A percentile compares a stretch with the other conserved stretches of the same genome.
Conservation (phyloP, 371 early-diverging fungal genomes). For the Batrachochytrium dendrobatidis region DNA sequence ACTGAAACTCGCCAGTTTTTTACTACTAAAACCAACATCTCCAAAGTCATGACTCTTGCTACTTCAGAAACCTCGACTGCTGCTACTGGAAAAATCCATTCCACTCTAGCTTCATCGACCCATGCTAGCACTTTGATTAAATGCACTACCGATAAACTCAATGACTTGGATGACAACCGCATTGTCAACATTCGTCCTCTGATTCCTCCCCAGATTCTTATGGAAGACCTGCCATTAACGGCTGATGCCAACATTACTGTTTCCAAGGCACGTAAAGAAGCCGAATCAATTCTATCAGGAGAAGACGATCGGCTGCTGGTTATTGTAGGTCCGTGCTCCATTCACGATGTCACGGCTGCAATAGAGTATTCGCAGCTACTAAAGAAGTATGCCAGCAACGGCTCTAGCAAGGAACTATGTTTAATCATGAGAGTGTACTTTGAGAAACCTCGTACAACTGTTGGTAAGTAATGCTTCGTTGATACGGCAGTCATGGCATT, state of each 20-base stretch:
- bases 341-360: constrained; percentile 82
- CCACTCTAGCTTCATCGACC: too few species aligned
- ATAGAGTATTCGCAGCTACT: constrained; percentile 60
- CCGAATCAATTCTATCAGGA: constrained; percentile 59
- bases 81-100: too few species aligned
- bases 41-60: too few species aligned
- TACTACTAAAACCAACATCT: too few species aligned
- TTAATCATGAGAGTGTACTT: constrained; percentile 90
- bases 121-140: too few species aligned
- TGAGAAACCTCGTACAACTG: constrained; percentile 91
- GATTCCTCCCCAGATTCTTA: constrained; percentile 85
- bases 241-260: constrained; percentile 44
- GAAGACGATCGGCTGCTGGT: constrained; percentile 77
- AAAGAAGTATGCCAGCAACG: constrained; percentile 49
- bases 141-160: constrained; percentile 64
- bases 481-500: not conserved
- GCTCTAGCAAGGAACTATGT: constrained; percentile 50
- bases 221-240: constrained; percentile 80
- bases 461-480: constrained; percentile 33
- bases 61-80: too few species aligned
- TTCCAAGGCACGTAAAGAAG: constrained; percentile 38
- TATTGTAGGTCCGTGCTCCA: constrained; percentile 87
- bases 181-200: constrained; percentile 84
- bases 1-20: too few species aligned
- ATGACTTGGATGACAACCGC: constrained; percentile 87